These are phyloP conservation scores for Amylocystis lapponica DNA, from an alignment of 768 basidiomycete genomes.

Conservation along the genomic window DNA sequence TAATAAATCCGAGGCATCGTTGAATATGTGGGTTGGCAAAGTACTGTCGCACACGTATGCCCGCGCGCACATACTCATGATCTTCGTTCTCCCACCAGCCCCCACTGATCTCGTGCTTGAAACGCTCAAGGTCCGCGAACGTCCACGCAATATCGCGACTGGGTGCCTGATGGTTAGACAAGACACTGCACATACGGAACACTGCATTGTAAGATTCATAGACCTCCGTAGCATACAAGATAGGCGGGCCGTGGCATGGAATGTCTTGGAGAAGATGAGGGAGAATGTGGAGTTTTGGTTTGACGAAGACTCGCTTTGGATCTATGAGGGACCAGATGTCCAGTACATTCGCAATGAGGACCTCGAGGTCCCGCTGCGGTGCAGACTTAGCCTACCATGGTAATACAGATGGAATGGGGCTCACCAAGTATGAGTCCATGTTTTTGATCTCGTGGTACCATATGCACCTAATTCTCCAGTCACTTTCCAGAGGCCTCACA, in stretches of 20 bases:
- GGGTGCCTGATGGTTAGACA: conserved; percentile 38
- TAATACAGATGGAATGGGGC: background rate
- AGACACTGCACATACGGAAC: conserved; percentile 34
- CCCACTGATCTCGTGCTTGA: conserved; percentile 22
- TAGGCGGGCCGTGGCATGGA: conserved; percentile 27
- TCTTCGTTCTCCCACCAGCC: no score
- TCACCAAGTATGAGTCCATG: conserved; percentile 8
- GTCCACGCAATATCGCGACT: conserved; percentile 13
- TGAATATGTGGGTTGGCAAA: no score
- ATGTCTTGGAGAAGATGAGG: conserved; percentile 12
- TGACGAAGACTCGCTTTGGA: conserved; percentile 10
- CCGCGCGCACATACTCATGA: no score
- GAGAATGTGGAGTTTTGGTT: conserved; percentile 15
- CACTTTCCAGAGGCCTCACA: conserved; percentile 9
- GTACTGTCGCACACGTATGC: no score
- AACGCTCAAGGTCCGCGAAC: conserved; percentile 15
- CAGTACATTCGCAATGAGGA: conserved; percentile 13
- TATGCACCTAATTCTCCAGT: conserved; percentile 10
- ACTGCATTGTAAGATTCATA: conserved; percentile 40
- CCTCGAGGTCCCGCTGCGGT: conserved; percentile 8
- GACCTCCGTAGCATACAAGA: conserved; percentile 30
- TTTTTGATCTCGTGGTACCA: conserved; percentile 10
- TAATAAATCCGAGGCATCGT: no score
- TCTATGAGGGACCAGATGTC: conserved; percentile 11
- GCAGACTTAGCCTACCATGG: background rate